Base-by-base conservation (phyloP, 169 alveolate species). In the Cryptosporidium meleagridis region DNA sequence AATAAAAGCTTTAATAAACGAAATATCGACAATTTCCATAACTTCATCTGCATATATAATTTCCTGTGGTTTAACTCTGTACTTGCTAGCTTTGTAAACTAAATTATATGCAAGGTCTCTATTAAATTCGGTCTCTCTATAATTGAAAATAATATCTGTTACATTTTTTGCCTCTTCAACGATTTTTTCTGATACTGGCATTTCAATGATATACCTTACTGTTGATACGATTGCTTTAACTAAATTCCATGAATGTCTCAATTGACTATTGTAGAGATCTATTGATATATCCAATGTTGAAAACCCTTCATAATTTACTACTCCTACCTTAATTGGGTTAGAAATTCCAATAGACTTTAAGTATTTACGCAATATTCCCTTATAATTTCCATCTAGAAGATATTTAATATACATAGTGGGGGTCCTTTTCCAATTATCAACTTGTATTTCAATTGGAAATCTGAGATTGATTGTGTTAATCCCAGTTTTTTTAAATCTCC, bases 31-130 rank as follows among this genome's bases (percentile, higher is more conserved):
- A 35, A 73, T 41, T 26, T 73, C 44, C 52, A 73, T 73, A 9
- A 73, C 26, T 23, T 73, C 86, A 14, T 55, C 86, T 2, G 86
- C 86, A 12, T 53, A 73, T 31, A 73, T 73, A 2, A 73, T 59
- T 26, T 73, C 72, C 1, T 73, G 48, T 3, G 86, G 86, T 51
- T 59, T 73, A 31, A 73, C 21, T 18, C 39, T 53, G 70, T 73
- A 73, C 16, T 41, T 55, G n/a, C 68, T 58, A n/a, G 70, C 37
- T n/a, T 73, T 73, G 39, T 73, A 73, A 35, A 52, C 86, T 33
- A 73, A 55, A 41, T 73, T 73, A 35, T 73, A 73, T 12, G 86
- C 86, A 26, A 73, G 68, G 10, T 73, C 86, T 41, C 33, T 73
- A 29, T n/a, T 33, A 14, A 73, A 73, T 23, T 73, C 86, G 21